Base-by-base conservation (phyloP, 768 basidiomycete species). In the Gelatoporia subvermispora region DNA sequence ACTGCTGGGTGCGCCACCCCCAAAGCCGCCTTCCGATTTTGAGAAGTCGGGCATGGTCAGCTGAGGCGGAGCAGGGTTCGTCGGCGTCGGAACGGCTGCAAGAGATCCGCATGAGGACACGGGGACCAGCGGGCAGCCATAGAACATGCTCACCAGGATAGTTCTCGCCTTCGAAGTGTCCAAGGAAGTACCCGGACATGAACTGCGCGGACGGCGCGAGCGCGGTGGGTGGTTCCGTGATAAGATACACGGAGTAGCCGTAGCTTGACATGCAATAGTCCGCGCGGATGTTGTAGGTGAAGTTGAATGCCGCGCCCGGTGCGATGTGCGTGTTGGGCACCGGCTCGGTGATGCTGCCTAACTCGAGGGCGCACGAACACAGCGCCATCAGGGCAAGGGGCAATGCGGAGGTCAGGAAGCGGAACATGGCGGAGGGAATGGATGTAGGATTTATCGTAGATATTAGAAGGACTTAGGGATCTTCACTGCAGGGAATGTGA, bases 31-130 rank as follows among this genome's bases (percentile, higher is more conserved):
- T 13, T 64, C 68, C 13, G 61, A 52, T 44, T 63, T 61, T 2
- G 72, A 65, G 51, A 78, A 74, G 63, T 76, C 63, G 13, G 76
- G 76, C 74, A 76, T 75, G 15, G 60, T 65, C 20, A 75, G 62
- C 36, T 66, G 52, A 0, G 65, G 35, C 3, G 75, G 75, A 4
- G 70, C 57, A 17, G 64, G 68, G 45, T 74, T 69, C 17, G 45
- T 52, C 9, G 73, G 64, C 52, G 66, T 61, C 15, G 74, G 72
- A 35, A 74, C 72, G 31, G 68, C 73, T 75, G 43, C n/a, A 57
- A n/a, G 20, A 25, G 13, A 41, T 17, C 10, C 16, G 28, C 40
- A 23, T 41, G 17, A 24, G 16, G 8, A 9, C 16, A 25, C 11
- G 23, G 37, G 35, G 3, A 7, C 4, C 8, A 43, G 8, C n/a